Base-by-base conservation (phyloP, 495 filamentous ascomycete genomes). In the Saxispiralis lemnorum region DNA sequence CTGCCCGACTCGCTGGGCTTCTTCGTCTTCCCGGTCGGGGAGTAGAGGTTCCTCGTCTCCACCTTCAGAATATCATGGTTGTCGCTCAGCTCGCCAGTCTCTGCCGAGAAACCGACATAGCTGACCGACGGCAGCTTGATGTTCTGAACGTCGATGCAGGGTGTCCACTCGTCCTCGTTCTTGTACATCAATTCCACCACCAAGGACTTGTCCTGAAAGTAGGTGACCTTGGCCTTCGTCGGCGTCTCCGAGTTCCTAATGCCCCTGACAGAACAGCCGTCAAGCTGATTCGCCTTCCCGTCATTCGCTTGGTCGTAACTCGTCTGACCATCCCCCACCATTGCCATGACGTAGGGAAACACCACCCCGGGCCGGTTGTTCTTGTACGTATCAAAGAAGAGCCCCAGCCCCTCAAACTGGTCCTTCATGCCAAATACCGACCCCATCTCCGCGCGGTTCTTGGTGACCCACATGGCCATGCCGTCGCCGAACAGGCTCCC, bases 341-440 rank as follows among this genome's bases (percentile, higher is more conserved):
- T 95, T 39, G 92, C 92, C 85, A 95, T 93, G 52, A 99, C 81
- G 54, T 94, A 96, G 32, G 92, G 92, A 63, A 99, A 99, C 17
- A 92, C 78, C 14, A 80, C 78, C 9, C 92, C 92, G 7, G 92
- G 92, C 14, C 92, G 76, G 67, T 93, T 93, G 66, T 99, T 99
- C 76, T 99, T 99, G 68, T 99, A 99, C 37, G 92, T 99, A 59
- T 99, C 92, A 65, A 99, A 77, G 70, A 99, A 95, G 56, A 99
- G 71, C 33, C 89, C 92, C 12, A 99, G 72, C 11, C 92, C 92
- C 55, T 96, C 89, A 52, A 96, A 99, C 37, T 73, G 72, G 62
- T 99, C 92, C 13, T 69, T 70, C 30, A 70, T 75, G 13, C 92
- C 92, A 57, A 99, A 99, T 16, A 99, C 92, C 13, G 78, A 74